These are phyloP conservation scores for Fusarium pseudonygamai DNA, from an alignment of 2,329 filamentous ascomycete species.

Conservation along the genomic window DNA sequence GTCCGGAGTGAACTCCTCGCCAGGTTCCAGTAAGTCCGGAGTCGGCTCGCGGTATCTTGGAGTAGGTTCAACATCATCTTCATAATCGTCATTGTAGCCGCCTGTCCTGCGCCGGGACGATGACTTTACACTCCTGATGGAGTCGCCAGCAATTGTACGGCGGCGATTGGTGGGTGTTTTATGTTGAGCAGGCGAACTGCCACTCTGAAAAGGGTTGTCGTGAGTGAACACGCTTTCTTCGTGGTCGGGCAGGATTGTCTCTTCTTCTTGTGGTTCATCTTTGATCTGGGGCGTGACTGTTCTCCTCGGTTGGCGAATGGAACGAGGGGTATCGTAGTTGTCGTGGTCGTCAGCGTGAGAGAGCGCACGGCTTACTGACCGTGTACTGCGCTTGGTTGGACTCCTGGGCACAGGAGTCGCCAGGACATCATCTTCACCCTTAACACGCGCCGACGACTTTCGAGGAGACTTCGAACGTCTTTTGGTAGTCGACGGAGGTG, in stretches of 20 bases:
- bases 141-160: conserved; percentile 57
- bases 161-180: conserved; percentile 61
- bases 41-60: conserved; percentile 43
- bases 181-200: conserved; percentile 71
- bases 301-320: conserved; percentile 61
- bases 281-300: conserved; percentile 64
- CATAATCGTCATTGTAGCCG: conserved; percentile 37
- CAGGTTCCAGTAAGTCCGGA: conserved; percentile 66
- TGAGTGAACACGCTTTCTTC: conserved; percentile 79
- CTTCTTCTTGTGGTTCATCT: conserved; percentile 58
- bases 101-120: conserved; percentile 57
- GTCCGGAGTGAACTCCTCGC: conserved; percentile 94
- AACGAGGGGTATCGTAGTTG: conserved; percentile 50
- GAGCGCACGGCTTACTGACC: conserved; percentile 64
- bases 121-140: conserved; percentile 54
- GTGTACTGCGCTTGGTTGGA: conserved; percentile 64
- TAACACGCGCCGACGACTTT: conserved; percentile 62
- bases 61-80: conserved; percentile 49
- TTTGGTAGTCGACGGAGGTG: conserved; percentile 58
- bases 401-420: conserved; percentile 52
- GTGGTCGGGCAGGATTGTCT: conserved; percentile 41
- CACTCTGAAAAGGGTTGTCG: conserved; percentile 92
- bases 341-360: conserved; percentile 60
- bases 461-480: conserved; percentile 65
- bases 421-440: conserved; percentile 61